A percentile compares a stretch with the other conserved stretches of the same genome.
Conservation (phyloP, 2,329 filamentous ascomycete species). For the Sarocladiaceae sp. region DNA sequence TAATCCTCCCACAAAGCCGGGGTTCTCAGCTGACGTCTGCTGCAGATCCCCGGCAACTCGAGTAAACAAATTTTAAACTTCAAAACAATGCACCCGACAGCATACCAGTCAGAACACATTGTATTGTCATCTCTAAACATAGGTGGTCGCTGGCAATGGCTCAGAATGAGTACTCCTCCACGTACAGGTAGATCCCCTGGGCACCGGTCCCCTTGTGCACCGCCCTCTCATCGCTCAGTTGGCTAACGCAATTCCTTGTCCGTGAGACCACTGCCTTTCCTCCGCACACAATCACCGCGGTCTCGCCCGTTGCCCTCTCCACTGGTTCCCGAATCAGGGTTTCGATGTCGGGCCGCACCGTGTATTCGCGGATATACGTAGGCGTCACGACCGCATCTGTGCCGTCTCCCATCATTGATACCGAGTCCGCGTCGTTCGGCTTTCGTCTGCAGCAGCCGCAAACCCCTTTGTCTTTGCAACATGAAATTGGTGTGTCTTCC, state of each 20-base stretch:
- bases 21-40: too few relatives aligned
- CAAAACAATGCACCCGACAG: too few relatives aligned
- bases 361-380: conserved; percentile 34
- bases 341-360: conserved; percentile 43
- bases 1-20: too few relatives aligned
- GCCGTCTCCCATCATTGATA: not conserved
- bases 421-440: not conserved
- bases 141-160: not conserved
- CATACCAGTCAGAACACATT: too few relatives aligned
- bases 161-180: conserved; percentile 53
- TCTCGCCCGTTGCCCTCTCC: conserved; percentile 53
- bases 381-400: not conserved
- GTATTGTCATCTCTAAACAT: too few relatives aligned
- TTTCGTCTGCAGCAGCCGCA: not conserved
- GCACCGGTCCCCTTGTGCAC: conserved; percentile 60
- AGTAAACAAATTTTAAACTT: too few relatives aligned
- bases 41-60: too few relatives aligned
- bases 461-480: not conserved
- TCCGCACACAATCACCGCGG: conserved; percentile 54
- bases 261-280: conserved; percentile 47
- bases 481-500: not conserved
- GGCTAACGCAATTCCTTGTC: conserved; percentile 49
- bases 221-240: conserved; percentile 52
- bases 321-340: conserved; percentile 46
- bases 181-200: conserved; percentile 54